Base-by-base conservation (phyloP, 257 asterid genomes). In the Ehretia macrophylla region DNA sequence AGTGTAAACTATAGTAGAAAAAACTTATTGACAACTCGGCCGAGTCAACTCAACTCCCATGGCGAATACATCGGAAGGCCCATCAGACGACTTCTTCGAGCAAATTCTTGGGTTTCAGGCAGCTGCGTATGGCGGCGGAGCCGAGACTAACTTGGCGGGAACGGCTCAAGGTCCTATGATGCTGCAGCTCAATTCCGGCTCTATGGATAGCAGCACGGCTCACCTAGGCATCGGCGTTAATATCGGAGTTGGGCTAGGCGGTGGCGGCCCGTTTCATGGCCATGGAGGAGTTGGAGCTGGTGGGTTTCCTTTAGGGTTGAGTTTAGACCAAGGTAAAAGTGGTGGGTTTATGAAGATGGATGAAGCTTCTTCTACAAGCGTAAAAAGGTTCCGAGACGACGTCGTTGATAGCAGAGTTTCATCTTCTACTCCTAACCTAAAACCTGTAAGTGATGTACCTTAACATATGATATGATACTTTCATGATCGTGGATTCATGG, bases 21-120 rank as follows among this genome's bases (percentile, higher is more conserved):
- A 1, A 42, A 42, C 47, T 42, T 3, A 6, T 27, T 27, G 35
- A 27, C 35, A 54, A 40, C 32, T 10, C 17, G 58, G 45, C 46
- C 65, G 58, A 12, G 47, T 32, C 22, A 49, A 53, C 70, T 64
- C 66, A 23, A 55, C 64, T 58, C 22, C 63, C 71, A 89, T 89
- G 99, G 89, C 96, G 44, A 85, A 82, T 77, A 85, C 80, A 5
- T 71, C 83, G 13, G 98, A 88, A 40, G 61, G 83, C 35, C 68
- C 96, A 0, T 78, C 97, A 35, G 99, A 93, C 70, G 99, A 93
- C 67, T 93, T 93, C 76, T 71, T 93, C 35, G 99, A 93, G 60
- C 96, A 89, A 71, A 77, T 93, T 59, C 62, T 93, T 20, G 88
- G 96, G 57, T 93, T 80, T 62, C 97, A 84, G 27, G 60, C 81